Evolutionary conservation across 2,329 filamentous ascomycete species (phyloP).

Genomic region (Macroventuria anomochaeta): DNA sequence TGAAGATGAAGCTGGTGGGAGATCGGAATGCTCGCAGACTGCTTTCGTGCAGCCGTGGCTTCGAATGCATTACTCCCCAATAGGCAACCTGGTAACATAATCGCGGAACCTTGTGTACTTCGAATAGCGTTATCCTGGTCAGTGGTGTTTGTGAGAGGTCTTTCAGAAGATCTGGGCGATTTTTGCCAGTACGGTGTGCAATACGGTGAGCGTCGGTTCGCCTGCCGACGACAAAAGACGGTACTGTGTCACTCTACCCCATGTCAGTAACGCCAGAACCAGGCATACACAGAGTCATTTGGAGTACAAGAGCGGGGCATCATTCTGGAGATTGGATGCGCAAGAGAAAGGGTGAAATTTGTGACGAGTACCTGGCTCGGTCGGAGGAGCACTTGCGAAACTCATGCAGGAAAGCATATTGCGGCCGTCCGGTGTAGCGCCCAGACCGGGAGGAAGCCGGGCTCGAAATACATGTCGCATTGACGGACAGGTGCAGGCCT

Average conservation of each 20-base stretch:
- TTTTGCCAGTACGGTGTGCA: constrained; percentile 1
- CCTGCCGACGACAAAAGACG: constrained; percentile 11
- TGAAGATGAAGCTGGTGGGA: background rate
- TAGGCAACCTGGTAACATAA: constrained; percentile 1
- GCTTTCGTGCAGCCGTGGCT: constrained; percentile 7
- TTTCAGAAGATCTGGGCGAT: background rate
- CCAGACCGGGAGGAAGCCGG: constrained; percentile 1
- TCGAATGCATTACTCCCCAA: constrained; percentile 17
- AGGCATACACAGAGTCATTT: background rate
- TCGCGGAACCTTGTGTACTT: constrained; percentile 6
- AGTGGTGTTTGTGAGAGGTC: background rate
- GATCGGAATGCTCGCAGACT: constrained; percentile 14
- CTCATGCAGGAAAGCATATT: background rate
- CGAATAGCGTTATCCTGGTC: constrained; percentile 7
- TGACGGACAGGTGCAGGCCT: background rate
- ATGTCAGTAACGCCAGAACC: constrained; percentile 5
- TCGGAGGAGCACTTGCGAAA: background rate
- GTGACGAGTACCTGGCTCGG: constrained; percentile 1
- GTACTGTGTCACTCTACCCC: constrained; percentile 12
- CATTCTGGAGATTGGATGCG: too few species aligned
- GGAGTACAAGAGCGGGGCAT: constrained; percentile 11
- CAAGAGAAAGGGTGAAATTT: too few species aligned
- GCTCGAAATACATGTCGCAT: background rate
- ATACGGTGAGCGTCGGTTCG: constrained; percentile 8
- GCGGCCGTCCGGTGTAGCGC: background rate